These are phyloP conservation scores for Pyrenophora tritici-repentis DNA, from an alignment of 2,329 filamentous ascomycete genomes.

Conservation along the genomic window DNA sequence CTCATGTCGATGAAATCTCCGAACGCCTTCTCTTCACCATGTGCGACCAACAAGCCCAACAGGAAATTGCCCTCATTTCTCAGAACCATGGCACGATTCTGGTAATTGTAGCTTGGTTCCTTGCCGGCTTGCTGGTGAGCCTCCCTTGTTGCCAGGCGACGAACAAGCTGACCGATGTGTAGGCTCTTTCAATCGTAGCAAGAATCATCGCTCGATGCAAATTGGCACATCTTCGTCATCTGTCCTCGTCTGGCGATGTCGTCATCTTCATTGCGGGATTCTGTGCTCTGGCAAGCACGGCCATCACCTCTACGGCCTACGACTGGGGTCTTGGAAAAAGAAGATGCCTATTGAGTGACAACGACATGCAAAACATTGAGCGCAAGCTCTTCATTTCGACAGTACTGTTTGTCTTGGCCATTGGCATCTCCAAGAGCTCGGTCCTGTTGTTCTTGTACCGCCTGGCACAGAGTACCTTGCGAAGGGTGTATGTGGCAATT, in stretches of 20 bases:
- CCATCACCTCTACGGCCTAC: constrained; percentile 28
- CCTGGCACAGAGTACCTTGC: constrained; percentile 19
- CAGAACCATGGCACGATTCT: constrained; percentile 34
- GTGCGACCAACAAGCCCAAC: constrained; percentile 17
- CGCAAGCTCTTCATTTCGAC: constrained; percentile 30
- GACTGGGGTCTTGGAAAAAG: constrained; percentile 26
- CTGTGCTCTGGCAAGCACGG: constrained; percentile 29
- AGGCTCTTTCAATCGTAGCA: constrained; percentile 26
- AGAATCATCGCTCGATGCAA: constrained; percentile 25
- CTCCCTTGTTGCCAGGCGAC: neutral
- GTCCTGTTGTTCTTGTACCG: constrained; percentile 27
- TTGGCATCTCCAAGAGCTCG: constrained; percentile 33
- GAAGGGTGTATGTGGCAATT: constrained; percentile 16
- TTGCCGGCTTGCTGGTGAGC: constrained; percentile 31
- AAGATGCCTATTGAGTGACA: constrained; percentile 14
- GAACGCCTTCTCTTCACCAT: constrained; percentile 15
- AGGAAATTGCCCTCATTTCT: constrained; percentile 27
- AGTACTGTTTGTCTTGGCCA: constrained; percentile 27
- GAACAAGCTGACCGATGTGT: constrained; percentile 7
- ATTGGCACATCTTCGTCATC: constrained; percentile 12
- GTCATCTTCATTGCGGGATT: constrained; percentile 25
- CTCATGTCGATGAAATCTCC: constrained; percentile 28
- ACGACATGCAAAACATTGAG: constrained; percentile 17
- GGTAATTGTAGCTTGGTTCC: constrained; percentile 34
- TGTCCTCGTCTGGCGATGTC: constrained; percentile 25